Evolutionary conservation across 305 asterid genomes (phyloP).

Genomic region (Petunia hybrid): DNA sequence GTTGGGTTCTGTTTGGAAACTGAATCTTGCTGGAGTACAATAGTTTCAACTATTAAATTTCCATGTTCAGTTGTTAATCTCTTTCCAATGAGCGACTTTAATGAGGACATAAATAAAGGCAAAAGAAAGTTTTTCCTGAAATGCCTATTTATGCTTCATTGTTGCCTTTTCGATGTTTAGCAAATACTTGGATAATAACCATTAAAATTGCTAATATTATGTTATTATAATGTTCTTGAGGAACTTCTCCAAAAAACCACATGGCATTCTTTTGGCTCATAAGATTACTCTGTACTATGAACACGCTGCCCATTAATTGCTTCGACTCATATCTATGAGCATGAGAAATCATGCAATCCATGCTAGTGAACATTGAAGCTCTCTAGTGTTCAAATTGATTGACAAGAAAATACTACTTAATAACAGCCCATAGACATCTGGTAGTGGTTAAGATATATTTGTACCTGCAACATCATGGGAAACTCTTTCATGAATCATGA

Average conservation of each 20-base stretch:
- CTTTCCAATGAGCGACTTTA: background rate
- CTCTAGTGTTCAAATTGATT: background rate
- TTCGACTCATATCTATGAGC: background rate
- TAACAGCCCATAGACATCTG: background rate
- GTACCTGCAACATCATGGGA: background rate
- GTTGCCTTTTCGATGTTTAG: slow-evolving; percentile 6
- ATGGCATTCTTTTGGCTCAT: background rate
- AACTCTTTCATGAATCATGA: slow-evolving; percentile 28
- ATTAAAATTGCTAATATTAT: background rate
- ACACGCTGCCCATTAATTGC: background rate
- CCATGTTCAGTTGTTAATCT: slow-evolving; percentile 11
- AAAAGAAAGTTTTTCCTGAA: background rate
- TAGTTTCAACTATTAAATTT: slow-evolving; percentile 7
- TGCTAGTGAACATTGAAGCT: background rate
- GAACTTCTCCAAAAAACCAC: slow-evolving; percentile 2
- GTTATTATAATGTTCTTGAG: background rate
- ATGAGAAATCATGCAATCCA: slow-evolving; percentile 3
- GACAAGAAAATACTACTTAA: background rate
- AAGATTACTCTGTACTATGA: slow-evolving; percentile 5
- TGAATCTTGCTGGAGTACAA: background rate
- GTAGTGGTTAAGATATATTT: slow-evolving; percentile 2
- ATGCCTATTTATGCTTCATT: background rate
- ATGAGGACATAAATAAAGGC: slow-evolving; percentile 7
- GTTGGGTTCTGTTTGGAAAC: background rate
- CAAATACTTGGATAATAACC: background rate